Evolutionary conservation across 768 basidiomycete genomes (phyloP).

Genomic region (Leccinum ochraceum): DNA sequence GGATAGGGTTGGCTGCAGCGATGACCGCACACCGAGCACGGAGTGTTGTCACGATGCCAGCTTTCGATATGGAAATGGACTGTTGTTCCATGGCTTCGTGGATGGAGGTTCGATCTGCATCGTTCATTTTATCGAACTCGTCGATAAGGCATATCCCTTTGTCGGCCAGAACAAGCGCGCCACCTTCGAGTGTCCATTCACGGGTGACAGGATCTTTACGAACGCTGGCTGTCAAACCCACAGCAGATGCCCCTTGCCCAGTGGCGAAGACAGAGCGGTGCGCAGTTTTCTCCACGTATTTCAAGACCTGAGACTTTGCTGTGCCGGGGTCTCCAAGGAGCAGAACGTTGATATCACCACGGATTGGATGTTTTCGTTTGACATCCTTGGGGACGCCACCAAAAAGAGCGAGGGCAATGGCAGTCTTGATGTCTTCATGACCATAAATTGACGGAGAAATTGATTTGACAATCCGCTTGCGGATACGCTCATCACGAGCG

Average conservation of each 20-base stretch:
- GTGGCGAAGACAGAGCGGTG: slow-evolving; percentile 98
- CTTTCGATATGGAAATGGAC: slow-evolving; percentile 98
- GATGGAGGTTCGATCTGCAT: slow-evolving; percentile 94
- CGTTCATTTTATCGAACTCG: slow-evolving; percentile 99
- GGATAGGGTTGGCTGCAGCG: slow-evolving; percentile 96
- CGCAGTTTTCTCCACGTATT: slow-evolving; percentile 98
- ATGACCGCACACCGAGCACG: slow-evolving; percentile 98
- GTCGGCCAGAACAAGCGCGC: slow-evolving; percentile 96
- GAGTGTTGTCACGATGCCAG: slow-evolving; percentile 96
- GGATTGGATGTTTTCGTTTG: slow-evolving; percentile 92
- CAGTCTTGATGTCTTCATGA: slow-evolving; percentile 99
- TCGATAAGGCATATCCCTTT: slow-evolving; percentile 98
- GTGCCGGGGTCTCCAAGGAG: slow-evolving; percentile 98
- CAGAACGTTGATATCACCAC: slow-evolving; percentile 97
- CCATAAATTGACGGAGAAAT: slow-evolving; percentile 99
- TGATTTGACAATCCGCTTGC: slow-evolving; percentile 97
- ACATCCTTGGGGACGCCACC: slow-evolving; percentile 95
- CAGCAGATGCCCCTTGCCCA: slow-evolving; percentile 96
- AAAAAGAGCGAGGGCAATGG: slow-evolving; percentile 92
- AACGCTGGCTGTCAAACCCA: slow-evolving; percentile 98
- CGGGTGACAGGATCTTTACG: slow-evolving; percentile 96
- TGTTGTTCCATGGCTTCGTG: slow-evolving; percentile 99
- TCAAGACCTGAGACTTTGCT: slow-evolving; percentile 98
- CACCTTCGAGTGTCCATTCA: slow-evolving; percentile 99
- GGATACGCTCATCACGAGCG: slow-evolving; percentile 89